These are phyloP conservation scores for Colletotrichum incanum DNA, from an alignment of 2,329 filamentous ascomycete species.

Conservation along the genomic window DNA sequence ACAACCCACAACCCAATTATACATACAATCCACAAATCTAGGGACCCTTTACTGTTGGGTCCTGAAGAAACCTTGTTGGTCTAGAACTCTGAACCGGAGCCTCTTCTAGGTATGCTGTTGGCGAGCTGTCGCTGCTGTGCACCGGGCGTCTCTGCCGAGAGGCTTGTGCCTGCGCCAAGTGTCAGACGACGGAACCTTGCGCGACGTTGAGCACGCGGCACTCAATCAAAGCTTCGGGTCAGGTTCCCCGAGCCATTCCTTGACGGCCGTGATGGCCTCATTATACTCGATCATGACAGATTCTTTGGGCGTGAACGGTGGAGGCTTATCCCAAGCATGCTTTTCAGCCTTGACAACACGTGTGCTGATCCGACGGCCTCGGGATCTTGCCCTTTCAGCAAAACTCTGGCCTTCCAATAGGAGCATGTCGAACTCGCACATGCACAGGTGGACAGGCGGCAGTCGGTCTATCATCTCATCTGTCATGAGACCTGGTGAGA, in stretches of 20 bases:
- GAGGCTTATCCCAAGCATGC: slow-evolving; percentile 66
- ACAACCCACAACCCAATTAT: not conserved
- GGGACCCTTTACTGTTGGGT: not conserved
- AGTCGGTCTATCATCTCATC: slow-evolving; percentile 68
- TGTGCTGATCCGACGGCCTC: slow-evolving; percentile 49
- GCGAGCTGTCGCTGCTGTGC: not conserved
- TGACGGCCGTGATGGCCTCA: slow-evolving; percentile 59
- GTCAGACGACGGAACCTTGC: slow-evolving; percentile 4
- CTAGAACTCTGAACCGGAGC: not conserved
- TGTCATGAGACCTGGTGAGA: slow-evolving; percentile 72
- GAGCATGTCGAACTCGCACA: slow-evolving; percentile 79
- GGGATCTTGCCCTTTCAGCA: slow-evolving; percentile 66
- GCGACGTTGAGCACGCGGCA: not conserved
- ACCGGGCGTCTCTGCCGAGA: not conserved
- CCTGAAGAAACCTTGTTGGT: not conserved
- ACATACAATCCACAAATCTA: not conserved
- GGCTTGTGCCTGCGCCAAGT: not conserved
- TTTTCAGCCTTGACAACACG: slow-evolving; percentile 63
- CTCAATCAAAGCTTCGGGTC: not conserved
- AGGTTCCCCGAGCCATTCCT: slow-evolving; percentile 52
- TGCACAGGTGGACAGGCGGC: slow-evolving; percentile 69
- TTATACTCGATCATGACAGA: slow-evolving; percentile 63
- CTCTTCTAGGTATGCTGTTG: not conserved
- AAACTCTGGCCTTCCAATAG: slow-evolving; percentile 74
- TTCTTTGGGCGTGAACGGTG: slow-evolving; percentile 60